Evolutionary conservation across 805 yeast genomes (phyloP).

Genomic region (Myxozyma udenii): DNA sequence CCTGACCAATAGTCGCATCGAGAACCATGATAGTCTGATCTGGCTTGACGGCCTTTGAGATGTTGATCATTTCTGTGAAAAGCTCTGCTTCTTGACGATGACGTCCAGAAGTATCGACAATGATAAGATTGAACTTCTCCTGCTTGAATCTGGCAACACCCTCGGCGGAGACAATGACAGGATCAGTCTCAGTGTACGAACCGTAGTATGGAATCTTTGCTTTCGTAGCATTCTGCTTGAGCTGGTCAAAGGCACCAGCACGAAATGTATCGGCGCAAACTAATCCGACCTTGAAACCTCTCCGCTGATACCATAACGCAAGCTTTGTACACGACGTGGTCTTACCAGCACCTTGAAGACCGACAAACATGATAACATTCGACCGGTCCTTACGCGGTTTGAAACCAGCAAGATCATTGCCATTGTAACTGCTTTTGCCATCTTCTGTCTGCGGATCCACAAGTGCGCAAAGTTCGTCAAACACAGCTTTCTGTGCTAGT

Average conservation of each 20-base stretch:
- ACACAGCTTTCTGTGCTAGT: slow-evolving; percentile 83
- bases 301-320: slow-evolving; percentile 87
- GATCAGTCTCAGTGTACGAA: slow-evolving; percentile 92
- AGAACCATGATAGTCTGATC: slow-evolving; percentile 95
- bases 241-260: slow-evolving; percentile 99
- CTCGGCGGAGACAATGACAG: slow-evolving; percentile 83
- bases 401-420: slow-evolving; percentile 46
- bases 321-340: slow-evolving; percentile 92
- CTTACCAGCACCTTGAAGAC: slow-evolving; percentile 98
- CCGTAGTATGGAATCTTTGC: slow-evolving; percentile 94
- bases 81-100: slow-evolving; percentile 91
- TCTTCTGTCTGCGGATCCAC: slow-evolving; percentile 60
- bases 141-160: slow-evolving; percentile 90
- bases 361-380: slow-evolving; percentile 93
- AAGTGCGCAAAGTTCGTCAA: slow-evolving; percentile 82
- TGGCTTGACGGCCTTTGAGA: slow-evolving; percentile 83
- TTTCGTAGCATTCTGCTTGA: slow-evolving; percentile 94
- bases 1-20: slow-evolving; percentile 97
- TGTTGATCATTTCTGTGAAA: slow-evolving; percentile 92
- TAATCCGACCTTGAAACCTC: slow-evolving; percentile 92
- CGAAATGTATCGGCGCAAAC: slow-evolving; percentile 99
- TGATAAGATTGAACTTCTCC: slow-evolving; percentile 87
- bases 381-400: slow-evolving; percentile 81
- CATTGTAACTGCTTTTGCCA: slow-evolving; percentile 15
- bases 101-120: slow-evolving; percentile 97